These are phyloP conservation scores for Chimonanthus salicifolius DNA, from an alignment of 164 flowering plant species.

Conservation along the genomic window DNA sequence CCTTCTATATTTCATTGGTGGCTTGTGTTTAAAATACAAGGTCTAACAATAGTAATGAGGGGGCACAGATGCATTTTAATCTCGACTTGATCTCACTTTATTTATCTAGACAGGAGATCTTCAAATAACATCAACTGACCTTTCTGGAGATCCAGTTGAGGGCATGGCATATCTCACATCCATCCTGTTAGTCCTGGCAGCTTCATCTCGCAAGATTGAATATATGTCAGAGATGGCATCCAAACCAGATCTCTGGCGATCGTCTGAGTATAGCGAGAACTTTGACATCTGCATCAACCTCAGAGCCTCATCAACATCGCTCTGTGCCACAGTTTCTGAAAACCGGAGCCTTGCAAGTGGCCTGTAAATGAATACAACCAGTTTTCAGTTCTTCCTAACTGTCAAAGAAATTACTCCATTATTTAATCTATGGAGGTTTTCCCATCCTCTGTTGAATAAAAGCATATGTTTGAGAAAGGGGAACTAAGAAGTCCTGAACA, in stretches of 20 bases:
- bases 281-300: slow-evolving; percentile 99
- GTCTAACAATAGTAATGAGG: too few relatives aligned
- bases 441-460: not conserved
- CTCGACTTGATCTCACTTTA: too few relatives aligned
- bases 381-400: not conserved
- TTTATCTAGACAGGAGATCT: not conserved
- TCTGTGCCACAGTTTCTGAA: slow-evolving; percentile 82
- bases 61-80: too few relatives aligned
- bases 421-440: too few relatives aligned
- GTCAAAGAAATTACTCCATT: too few relatives aligned
- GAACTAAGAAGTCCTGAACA: not conserved
- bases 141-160: slow-evolving; percentile 97
- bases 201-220: slow-evolving; percentile 92
- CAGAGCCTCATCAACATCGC: slow-evolving; percentile 98
- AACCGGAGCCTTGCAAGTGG: slow-evolving; percentile 98
- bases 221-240: slow-evolving; percentile 98
- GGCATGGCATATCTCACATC: slow-evolving; percentile 89
- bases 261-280: slow-evolving; percentile 92
- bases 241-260: slow-evolving; percentile 82
- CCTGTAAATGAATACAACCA: slow-evolving; percentile 34
- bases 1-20: too few relatives aligned
- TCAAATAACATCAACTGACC: slow-evolving; percentile 40
- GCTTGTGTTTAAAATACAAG: too few relatives aligned
- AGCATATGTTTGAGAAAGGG: not conserved
- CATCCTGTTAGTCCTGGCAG: slow-evolving; percentile 66